phyloP scores from a whole-genome alignment of 2,329 filamentous ascomycete species.

The Colletotrichum sp. region DNA sequence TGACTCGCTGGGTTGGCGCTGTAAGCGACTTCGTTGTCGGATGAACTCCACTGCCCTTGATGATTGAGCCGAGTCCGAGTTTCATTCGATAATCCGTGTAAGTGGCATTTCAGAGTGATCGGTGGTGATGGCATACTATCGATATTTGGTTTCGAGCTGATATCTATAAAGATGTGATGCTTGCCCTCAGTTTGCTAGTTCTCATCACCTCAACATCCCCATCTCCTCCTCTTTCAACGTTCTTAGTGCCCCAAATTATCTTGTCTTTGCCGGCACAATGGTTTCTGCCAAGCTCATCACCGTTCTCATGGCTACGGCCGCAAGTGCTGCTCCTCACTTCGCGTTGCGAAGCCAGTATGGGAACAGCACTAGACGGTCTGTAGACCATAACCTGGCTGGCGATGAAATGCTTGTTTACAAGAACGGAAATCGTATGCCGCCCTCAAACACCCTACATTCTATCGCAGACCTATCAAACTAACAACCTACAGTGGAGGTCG shows the following conservation, averaged over 20 bases:
- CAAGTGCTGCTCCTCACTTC: background rate
- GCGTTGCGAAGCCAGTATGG: background rate
- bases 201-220: too few relatives aligned
- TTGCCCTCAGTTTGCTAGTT: too few relatives aligned
- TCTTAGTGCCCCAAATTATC: too few relatives aligned
- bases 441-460: rapidly evolving
- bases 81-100: background rate
- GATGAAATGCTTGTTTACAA: slow-evolving; percentile 1
- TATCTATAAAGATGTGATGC: too few relatives aligned
- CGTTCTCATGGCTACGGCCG: background rate
- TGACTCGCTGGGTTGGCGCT: background rate
- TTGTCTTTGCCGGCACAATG: background rate
- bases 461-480: background rate
- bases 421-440: background rate
- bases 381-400: background rate
- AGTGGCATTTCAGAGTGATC: rapidly evolving
- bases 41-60: background rate
- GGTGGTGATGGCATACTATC: background rate
- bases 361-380: background rate
- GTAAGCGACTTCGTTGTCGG: background rate
- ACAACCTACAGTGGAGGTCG: background rate
- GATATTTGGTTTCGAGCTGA: too few relatives aligned
- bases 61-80: background rate
- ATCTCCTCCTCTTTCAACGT: too few relatives aligned
- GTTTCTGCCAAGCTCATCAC: background rate